Evolutionary conservation across 202 grass and related monocot genomes (phyloP).

Genomic region (Digitaria exilis): DNA sequence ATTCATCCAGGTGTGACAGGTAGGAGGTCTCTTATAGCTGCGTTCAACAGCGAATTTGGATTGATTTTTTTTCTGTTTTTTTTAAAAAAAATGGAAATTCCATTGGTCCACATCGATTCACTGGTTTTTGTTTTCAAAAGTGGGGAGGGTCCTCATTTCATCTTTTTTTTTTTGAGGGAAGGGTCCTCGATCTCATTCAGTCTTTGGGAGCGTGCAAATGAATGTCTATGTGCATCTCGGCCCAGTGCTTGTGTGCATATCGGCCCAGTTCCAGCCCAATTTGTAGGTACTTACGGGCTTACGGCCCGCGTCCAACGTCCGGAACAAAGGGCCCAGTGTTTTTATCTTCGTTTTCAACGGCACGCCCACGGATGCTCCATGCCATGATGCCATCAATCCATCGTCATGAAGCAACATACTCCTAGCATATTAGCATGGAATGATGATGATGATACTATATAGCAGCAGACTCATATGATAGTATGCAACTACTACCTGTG

Average conservation of each 20-base stretch:
- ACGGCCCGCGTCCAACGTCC: too few relatives aligned
- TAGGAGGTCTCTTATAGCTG: neutral
- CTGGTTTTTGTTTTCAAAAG: neutral
- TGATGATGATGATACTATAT: too few relatives aligned
- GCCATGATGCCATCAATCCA: too few relatives aligned
- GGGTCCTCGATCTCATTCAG: too few relatives aligned
- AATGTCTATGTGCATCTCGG: neutral
- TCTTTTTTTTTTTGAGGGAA: too few relatives aligned
- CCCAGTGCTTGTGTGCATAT: neutral
- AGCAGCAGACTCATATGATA: too few relatives aligned
- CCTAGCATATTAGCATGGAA: too few relatives aligned
- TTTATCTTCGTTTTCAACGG: neutral
- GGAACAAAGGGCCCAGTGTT: neutral
- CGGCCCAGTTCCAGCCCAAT: neutral
- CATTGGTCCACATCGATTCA: neutral
- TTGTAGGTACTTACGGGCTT: too few relatives aligned
- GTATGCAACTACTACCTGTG: neutral
- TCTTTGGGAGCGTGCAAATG: neutral
- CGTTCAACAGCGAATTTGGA: neutral
- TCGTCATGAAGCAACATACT: too few relatives aligned
- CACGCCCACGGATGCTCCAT: too few relatives aligned
- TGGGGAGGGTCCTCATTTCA: too few relatives aligned
- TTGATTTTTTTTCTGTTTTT: neutral
- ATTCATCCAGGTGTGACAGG: slow-evolving; percentile 23
- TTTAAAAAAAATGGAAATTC: neutral